Evolutionary conservation across 306 rosid genomes (phyloP), one percentile per base, ranked within the genome.

Genomic region (Sophora flavescens): DNA sequence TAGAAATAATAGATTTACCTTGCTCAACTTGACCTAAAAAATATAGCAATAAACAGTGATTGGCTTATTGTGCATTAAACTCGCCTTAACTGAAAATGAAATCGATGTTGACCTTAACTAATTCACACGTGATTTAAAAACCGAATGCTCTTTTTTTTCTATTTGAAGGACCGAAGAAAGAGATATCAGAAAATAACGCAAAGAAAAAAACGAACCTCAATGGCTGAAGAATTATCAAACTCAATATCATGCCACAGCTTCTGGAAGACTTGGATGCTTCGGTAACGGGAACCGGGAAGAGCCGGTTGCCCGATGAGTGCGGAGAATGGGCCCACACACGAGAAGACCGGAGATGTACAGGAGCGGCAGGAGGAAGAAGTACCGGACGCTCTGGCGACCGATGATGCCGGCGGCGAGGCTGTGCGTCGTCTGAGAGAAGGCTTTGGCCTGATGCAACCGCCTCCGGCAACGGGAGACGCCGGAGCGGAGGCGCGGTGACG

Each of bases 251-350:
- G 84, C 90, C 90, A 89, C 54, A 92, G 93, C 63, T 82, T 78
- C 67, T 68, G 82, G 60, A 89, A 92, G 80, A 84, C 72, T 73
- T 78, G 81, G 75, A 87, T 96, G 66, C 96, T 91, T 14, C 93
- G 96, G 42, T 96, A 96, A 8, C 88, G 78, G 3, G 96, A 89
- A 10, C 99, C 97, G n/a, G 98, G 98, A 83, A 86, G 86, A 50
- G 89, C 75, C n/a, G 90, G 51, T 26, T 71, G 86, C 36, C 93
- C 89, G 66, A 89, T 66, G 54, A 94, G 85, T 13, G 85, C 65
- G 22, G 91, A 92, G 87, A 92, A 91, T 1, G 99, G 93, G 5
- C 92, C 99, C 22, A 92, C 93, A 10, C 93, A 96, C 97, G 70
- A 96, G 68, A 41, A 96, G 60, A 9, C 98, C 99, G 8, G 96